Base-by-base conservation (phyloP, 306 rosid species). In the Datisca glomerata region DNA sequence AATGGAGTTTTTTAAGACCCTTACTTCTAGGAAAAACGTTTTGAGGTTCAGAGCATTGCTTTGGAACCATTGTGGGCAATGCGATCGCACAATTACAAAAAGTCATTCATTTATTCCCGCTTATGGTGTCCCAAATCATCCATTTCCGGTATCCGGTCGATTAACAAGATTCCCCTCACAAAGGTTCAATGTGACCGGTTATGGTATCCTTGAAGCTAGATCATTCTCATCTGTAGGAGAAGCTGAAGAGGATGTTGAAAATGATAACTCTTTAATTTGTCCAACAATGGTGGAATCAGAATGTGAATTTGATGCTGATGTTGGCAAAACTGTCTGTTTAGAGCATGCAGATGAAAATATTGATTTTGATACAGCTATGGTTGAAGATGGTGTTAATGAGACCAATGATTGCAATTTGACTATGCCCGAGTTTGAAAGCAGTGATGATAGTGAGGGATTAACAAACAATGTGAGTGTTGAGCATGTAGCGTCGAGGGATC, bases 271-370 rank as follows among this genome's bases (percentile, higher is more conserved):
- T 43, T 52, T 10, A 18, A 35, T 45, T 14, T 21, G 53, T 34
- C 9, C 31, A 27, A n/a, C 34, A 9, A 16, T 24, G 5, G 55
- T 33, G 4, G 67, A 47, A 34, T 2, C 59, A 56, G 20, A n/a
- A n/a, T 41, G 49, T 7, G 79, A 73, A 0, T 67, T 23, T 11
- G 80, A 73, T 36, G 79, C 75, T 1, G 86, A 69, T 68, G 61
- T 20, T 8, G 77, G 85, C 51, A 59, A 59, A 33, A 29, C 5
- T 20, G 12, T 53, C 38, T 63, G n/a, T 45, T 72, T 57, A 67
- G 42, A n/a, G 49, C 38, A 31, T 41, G 51, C 42, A 20, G 56
- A 54, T 48, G 71, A 64, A 45, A 61, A 27, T 22, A 18, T 28
- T 56, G 55, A 33, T 29, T 28, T 27, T 37, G 45, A 42, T 51